Conservation (phyloP, 257 asterid species). For the Plantago ovata region DNA sequence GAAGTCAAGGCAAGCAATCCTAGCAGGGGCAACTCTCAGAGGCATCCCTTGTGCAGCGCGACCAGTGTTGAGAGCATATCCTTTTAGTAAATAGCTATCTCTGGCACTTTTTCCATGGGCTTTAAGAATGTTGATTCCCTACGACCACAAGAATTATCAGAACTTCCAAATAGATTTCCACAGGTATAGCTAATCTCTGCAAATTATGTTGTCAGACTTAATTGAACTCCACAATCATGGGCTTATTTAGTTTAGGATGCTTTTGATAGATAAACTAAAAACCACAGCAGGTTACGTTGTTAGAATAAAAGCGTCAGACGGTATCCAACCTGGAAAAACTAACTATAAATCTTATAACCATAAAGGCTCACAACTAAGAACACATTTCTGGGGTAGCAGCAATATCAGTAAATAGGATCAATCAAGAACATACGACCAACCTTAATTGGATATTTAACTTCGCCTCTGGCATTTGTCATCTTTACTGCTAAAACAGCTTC, state of each 20-base stretch:
- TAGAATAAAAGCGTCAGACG: neutral
- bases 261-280: no score
- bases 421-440: conserved; percentile 33
- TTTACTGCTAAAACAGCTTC: conserved; percentile 85
- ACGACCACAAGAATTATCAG: conserved; percentile 3
- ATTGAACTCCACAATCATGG: no score
- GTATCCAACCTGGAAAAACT: neutral
- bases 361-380: conserved; percentile 4
- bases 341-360: no score
- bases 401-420: conserved; percentile 4
- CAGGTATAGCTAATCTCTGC: no score
- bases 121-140: conserved; percentile 92
- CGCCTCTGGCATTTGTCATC: conserved; percentile 88
- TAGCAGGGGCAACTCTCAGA: conserved; percentile 74
- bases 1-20: conserved; percentile 88
- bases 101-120: conserved; percentile 94
- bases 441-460: conserved; percentile 84
- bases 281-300: no score
- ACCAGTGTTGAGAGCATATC: conserved; percentile 88
- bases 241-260: no score
- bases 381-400: conserved; percentile 9
- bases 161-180: neutral
- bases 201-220: no score
- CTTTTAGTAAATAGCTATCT: conserved; percentile 81
- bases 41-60: conserved; percentile 98